Base-by-base conservation (phyloP, 345 rosid species). In the Sonneratia alba region DNA sequence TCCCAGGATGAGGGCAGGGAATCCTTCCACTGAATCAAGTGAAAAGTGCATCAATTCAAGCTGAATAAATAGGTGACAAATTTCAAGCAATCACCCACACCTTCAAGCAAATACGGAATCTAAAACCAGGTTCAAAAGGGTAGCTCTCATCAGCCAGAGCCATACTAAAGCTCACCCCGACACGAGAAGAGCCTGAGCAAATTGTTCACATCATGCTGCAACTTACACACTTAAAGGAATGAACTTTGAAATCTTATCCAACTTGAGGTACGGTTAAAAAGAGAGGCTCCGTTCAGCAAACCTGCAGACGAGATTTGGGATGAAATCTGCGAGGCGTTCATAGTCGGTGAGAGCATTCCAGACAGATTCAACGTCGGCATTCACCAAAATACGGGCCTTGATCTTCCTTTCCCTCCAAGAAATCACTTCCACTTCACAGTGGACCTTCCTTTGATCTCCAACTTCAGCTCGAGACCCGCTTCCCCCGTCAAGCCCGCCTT, bases 261-360 rank as follows among this genome's bases (percentile, higher is more conserved):
- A 40, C 43, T 40, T 4, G 9, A 40, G 43, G 43, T 4, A 40
- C 9, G 43, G 2, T 3, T 47, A 13, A 47, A 47, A 13, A 47
- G 51, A 13, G 51, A 47, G 51, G 51, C 51, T 47, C 12, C n/a
- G 57, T 4, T 13, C 7, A n/a, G 34, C 13, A 10, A 69, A 91
- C 98, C 98, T 91, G 83, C 77, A 86, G 81, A 87, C 81, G 62
- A 94, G 97, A 82, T 91, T 91, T 18, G 98, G 98, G 63, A 94
- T 83, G 65, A 85, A 91, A 82, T 91, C 97, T 45, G 98, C 97
- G 71, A 94, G 92, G 19, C 91, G 95, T 61, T 94, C 98, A 40
- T 94, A 94, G 80, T 94, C 98, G 8, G 97, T 94, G 61, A 94
- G 93, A 73, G 87, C 88, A 72, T 81, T 81, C 98, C 98, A 94